Conservation (phyloP, 768 basidiomycete genomes). For the Auriscalpium vulgare region DNA sequence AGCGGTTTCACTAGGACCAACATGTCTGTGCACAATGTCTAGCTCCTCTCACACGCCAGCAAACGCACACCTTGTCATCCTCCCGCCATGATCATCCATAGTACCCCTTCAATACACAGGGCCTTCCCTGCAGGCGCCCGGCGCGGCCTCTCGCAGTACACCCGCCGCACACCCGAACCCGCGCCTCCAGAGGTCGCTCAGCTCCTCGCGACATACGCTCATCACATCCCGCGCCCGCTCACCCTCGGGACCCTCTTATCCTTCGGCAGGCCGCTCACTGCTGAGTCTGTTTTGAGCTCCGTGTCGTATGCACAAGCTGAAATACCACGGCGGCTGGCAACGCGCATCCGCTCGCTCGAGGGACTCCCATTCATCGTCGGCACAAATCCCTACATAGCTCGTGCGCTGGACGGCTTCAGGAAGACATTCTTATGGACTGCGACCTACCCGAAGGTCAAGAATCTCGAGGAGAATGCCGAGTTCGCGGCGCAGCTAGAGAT, state of each 20-base stretch:
- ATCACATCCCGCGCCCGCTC: conserved; percentile 57
- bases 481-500: conserved; percentile 64
- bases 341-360: conserved; percentile 67
- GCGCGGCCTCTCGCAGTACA: too few species aligned
- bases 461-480: conserved; percentile 56
- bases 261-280: conserved; percentile 65
- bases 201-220: conserved; percentile 55
- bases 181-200: conserved; percentile 45
- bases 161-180: conserved; percentile 37
- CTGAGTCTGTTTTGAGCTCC: conserved; percentile 65
- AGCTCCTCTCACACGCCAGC: too few species aligned
- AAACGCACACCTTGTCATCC: too few species aligned
- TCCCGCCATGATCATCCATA: too few species aligned
- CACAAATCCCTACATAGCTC: conserved; percentile 80
- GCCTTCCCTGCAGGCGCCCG: too few species aligned
- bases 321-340: conserved; percentile 69
- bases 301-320: conserved; percentile 67
- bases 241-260: conserved; percentile 69
- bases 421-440: conserved; percentile 65
- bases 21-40: too few species aligned
- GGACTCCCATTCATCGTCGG: conserved; percentile 81
- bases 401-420: conserved; percentile 58
- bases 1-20: too few species aligned
- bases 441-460: conserved; percentile 55
- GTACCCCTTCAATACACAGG: too few species aligned